Base-by-base conservation (phyloP, 2,329 filamentous ascomycete genomes). In the Alternaria brassicicola region DNA sequence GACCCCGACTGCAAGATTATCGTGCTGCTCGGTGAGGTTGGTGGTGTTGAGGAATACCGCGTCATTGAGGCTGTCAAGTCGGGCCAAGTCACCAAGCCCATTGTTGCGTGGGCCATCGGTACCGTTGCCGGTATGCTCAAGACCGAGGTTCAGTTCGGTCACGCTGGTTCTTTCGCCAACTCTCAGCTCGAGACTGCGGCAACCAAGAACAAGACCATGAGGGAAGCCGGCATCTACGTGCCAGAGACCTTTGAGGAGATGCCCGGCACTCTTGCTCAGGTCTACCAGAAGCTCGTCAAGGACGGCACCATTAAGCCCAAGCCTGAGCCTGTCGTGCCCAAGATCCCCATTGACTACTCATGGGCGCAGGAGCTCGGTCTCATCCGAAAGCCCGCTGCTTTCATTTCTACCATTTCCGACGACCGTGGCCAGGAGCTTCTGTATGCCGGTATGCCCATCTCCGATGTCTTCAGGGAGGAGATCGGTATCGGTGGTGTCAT, bases 81-180 rank as follows among this genome's bases (percentile, higher is more conserved):
- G 68, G 95, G 95, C 74, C 81, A 87, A 78, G 97, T 99, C 80
- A 99, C 90, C 79, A 99, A 99, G 89, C 95, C 95, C 74, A 95
- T 99, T 76, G 93, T 99, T 62, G 95, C 95, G 41, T 99, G 95
- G 95, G 95, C 95, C 70, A 99, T 99, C 76, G 95, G 95, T 85
- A 99, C 95, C 73, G 97, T 96, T 81, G 95, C 95, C 65, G 94
- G 92, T 86, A 95, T 99, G 93, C 96, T 99, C 86, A 98, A 97
- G 89, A 99, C 95, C 38, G 95, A 99, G 85, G 95, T 99, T 43
- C 95, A 99, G 82, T 99, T 99, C 83, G 95, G 95, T 76, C 95
- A 99, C 84, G 95, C 95, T 74, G 95, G 95, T 82, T 93, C 95
- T 53, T 97, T 97, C 71, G 95, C 95, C 86, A 99, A 99, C 88